These are phyloP conservation scores for Chlorociboria aeruginascens DNA, from an alignment of 495 filamentous ascomycete genomes.

Conservation along the genomic window DNA sequence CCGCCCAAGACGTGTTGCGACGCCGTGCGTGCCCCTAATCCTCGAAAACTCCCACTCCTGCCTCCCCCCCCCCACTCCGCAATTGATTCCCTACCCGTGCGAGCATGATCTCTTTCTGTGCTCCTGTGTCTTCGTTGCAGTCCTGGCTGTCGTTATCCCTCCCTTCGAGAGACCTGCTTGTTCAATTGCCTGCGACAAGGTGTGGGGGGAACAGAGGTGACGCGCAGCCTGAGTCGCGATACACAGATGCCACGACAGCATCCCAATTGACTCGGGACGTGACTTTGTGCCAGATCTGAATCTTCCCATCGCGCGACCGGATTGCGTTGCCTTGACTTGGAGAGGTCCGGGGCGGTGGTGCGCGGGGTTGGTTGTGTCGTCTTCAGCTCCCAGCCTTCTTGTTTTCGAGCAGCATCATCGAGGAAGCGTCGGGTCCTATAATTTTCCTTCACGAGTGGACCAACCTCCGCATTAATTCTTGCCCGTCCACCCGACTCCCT, in stretches of 20 bases:
- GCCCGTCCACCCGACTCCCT: background rate
- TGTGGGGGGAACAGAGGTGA: background rate
- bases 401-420: too few relatives aligned
- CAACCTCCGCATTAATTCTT: background rate
- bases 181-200: conserved; percentile 1
- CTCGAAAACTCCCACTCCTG: too few relatives aligned
- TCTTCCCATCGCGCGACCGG: background rate
- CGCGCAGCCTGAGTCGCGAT: background rate
- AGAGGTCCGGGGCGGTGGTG: too few relatives aligned
- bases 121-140: background rate
- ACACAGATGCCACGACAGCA: background rate
- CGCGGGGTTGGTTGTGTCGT: too few relatives aligned
- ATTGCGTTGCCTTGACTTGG: background rate
- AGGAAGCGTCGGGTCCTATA: too few relatives aligned
- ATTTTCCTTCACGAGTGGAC: background rate
- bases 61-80: background rate
- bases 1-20: too few relatives aligned
- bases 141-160: background rate
- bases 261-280: background rate
- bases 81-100: conserved; percentile 4
- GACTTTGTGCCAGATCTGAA: background rate
- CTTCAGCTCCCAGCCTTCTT: too few relatives aligned
- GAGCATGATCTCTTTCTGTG: conserved; percentile 5
- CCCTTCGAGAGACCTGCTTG: background rate
- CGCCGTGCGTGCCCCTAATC: too few relatives aligned